phyloP scores from a whole-genome alignment of 2,329 filamentous ascomycete genomes.

The Neurospora crassa region DNA sequence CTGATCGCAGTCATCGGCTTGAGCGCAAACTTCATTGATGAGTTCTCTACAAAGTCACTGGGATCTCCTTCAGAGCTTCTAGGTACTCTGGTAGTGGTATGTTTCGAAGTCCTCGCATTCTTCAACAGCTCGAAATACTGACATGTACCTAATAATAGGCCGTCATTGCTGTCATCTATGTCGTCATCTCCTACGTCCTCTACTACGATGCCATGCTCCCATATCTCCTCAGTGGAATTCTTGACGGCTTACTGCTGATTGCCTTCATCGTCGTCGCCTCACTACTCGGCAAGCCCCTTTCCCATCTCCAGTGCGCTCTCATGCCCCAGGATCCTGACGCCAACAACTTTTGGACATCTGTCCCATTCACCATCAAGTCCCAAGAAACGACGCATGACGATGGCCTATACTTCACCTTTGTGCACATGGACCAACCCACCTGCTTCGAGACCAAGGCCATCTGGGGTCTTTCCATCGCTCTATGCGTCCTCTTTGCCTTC shows the following conservation, averaged over 20 bases:
- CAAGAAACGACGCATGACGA: not conserved
- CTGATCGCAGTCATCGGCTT: slow-evolving; percentile 16
- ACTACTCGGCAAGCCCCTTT: slow-evolving; percentile 16
- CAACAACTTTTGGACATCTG: slow-evolving; percentile 2
- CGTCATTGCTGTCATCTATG: slow-evolving; percentile 13
- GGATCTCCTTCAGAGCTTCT: slow-evolving; percentile 15
- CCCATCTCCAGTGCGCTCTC: slow-evolving; percentile 12
- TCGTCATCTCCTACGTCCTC: slow-evolving; percentile 18
- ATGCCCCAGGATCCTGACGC: slow-evolving; percentile 2
- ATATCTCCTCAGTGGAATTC: slow-evolving; percentile 9
- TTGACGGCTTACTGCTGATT: slow-evolving; percentile 15
- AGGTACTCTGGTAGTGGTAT: slow-evolving; percentile 17
- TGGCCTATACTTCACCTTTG: slow-evolving; percentile 10
- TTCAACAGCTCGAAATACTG: not conserved
- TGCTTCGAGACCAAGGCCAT: slow-evolving; percentile 18
- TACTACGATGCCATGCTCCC: slow-evolving; percentile 19
- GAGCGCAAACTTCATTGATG: slow-evolving; percentile 16
- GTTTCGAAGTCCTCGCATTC: not conserved
- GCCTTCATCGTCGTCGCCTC: slow-evolving; percentile 17
- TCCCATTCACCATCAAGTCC: slow-evolving; percentile 4
- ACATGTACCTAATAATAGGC: slow-evolving; percentile 7
- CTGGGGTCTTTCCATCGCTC: slow-evolving; percentile 17
- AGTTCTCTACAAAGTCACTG: slow-evolving; percentile 11
- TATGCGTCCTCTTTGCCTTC: slow-evolving; percentile 17
- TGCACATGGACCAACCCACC: slow-evolving; percentile 12